Evolutionary conservation across 2,329 filamentous ascomycete species (phyloP).

Genomic region (Aureobasidium sp.): DNA sequence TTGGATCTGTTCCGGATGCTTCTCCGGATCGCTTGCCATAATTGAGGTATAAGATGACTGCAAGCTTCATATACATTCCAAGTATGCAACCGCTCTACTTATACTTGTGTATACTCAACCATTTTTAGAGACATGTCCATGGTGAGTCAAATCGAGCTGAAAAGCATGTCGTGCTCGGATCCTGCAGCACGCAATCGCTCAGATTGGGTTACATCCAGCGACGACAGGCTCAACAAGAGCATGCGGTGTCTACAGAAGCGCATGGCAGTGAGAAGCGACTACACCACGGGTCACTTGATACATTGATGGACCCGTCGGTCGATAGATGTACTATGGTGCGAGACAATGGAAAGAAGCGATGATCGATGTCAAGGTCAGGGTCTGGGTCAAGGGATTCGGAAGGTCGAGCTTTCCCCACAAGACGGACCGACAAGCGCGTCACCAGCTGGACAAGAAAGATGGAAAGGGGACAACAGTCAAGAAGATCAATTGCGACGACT

Average conservation of each 20-base stretch:
- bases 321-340: background rate
- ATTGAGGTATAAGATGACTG: background rate
- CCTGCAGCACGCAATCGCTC: background rate
- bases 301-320: too few relatives aligned
- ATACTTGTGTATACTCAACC: background rate
- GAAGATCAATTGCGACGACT: background rate
- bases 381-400: background rate
- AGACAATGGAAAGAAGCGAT: background rate
- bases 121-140: background rate
- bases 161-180: background rate
- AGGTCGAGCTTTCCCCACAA: constrained; percentile 4
- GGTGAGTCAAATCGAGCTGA: background rate
- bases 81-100: background rate
- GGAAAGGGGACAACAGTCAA: background rate
- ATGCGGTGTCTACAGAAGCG: background rate
- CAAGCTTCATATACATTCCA: background rate
- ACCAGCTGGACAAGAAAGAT: background rate
- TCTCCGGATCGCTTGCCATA: background rate
- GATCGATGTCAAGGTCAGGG: background rate
- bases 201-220: background rate
- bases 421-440: background rate
- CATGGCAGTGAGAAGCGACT: too few relatives aligned
- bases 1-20: background rate
- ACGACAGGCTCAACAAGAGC: too few relatives aligned
- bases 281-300: too few relatives aligned